A percentile compares a stretch with the other conserved stretches of the same genome.
Evolutionary conservation across 305 asterid genomes (phyloP).

Genomic region (Ilex paraguariensis): DNA sequence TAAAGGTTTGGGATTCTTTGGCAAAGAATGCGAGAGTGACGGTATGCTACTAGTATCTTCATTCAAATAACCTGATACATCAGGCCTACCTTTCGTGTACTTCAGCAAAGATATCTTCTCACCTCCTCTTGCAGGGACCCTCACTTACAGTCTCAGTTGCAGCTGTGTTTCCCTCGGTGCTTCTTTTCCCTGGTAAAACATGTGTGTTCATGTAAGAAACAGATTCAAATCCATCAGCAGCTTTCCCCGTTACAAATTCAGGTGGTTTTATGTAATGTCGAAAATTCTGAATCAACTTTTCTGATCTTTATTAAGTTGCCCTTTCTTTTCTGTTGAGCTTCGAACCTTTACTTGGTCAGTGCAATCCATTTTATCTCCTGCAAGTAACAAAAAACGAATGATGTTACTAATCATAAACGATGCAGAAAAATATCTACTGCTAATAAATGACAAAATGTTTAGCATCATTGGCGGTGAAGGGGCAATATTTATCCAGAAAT

Average conservation of each 20-base stretch:
- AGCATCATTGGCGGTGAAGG: too few relatives aligned
- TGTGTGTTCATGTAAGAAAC: constrained; percentile 37
- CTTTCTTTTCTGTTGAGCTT: constrained; percentile 39
- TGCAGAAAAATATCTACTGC: background rate
- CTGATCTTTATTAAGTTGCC: constrained; percentile 50
- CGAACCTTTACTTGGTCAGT: constrained; percentile 35
- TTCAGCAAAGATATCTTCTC: constrained; percentile 34
- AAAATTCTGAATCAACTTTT: constrained; percentile 38
- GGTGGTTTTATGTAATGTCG: constrained; percentile 32
- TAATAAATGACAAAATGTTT: too few relatives aligned
- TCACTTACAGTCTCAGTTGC: constrained; percentile 36
- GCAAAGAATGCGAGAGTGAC: constrained; percentile 28
- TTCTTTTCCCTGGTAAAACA: constrained; percentile 36
- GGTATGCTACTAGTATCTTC: constrained; percentile 34
- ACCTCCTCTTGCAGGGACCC: constrained; percentile 34
- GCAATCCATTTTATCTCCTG: background rate
- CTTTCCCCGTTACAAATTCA: constrained; percentile 33
- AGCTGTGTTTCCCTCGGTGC: constrained; percentile 35
- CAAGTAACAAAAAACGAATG: background rate
- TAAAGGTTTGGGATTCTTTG: constrained; percentile 52
- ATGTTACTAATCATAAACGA: background rate
- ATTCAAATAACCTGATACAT: constrained; percentile 31
- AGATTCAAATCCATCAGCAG: constrained; percentile 34
- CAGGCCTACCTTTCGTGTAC: constrained; percentile 29
- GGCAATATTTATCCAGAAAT: too few relatives aligned